Evolutionary conservation across 257 asterid genomes (phyloP).

Genomic region (Solanum bulbocastanum): DNA sequence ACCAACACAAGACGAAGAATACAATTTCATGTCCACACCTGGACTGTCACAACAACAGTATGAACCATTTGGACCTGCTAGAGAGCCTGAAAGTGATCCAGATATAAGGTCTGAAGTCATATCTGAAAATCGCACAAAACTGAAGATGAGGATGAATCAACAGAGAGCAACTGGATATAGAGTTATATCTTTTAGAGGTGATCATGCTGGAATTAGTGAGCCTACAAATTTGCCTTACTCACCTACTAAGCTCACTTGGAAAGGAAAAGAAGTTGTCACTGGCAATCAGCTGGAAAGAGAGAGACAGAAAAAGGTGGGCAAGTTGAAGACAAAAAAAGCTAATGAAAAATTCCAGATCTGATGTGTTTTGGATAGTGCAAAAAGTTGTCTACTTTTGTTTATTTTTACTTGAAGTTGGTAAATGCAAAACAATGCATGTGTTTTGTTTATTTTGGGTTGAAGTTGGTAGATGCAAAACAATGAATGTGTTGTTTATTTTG

Average conservation of each 20-base stretch:
- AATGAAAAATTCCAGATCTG: not conserved
- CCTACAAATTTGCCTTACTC: not conserved
- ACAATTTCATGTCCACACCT: not conserved
- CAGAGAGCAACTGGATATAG: not conserved
- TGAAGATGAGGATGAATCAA: not conserved
- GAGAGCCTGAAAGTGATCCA: not conserved
- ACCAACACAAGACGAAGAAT: not conserved
- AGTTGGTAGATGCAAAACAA: not conserved
- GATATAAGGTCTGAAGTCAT: not conserved
- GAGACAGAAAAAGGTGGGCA: not conserved
- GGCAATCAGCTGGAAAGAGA: not conserved
- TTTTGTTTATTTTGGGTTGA: not conserved
- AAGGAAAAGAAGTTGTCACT: not conserved
- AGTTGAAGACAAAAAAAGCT: not conserved
- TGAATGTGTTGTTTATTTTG: not conserved
- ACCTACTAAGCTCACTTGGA: not conserved
- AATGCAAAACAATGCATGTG: not conserved
- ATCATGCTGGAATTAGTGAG: not conserved
- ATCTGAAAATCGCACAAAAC: not conserved
- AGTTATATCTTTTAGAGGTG: not conserved
- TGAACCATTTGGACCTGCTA: not conserved
- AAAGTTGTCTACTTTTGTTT: not conserved
- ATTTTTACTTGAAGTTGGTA: not conserved
- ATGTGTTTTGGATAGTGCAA: not conserved
- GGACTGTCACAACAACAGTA: not conserved